A percentile compares a stretch with the other conserved stretches of the same genome.
Evolutionary conservation across 202 grass and related monocot genomes (phyloP).

Genomic region (Panicum hallii): DNA sequence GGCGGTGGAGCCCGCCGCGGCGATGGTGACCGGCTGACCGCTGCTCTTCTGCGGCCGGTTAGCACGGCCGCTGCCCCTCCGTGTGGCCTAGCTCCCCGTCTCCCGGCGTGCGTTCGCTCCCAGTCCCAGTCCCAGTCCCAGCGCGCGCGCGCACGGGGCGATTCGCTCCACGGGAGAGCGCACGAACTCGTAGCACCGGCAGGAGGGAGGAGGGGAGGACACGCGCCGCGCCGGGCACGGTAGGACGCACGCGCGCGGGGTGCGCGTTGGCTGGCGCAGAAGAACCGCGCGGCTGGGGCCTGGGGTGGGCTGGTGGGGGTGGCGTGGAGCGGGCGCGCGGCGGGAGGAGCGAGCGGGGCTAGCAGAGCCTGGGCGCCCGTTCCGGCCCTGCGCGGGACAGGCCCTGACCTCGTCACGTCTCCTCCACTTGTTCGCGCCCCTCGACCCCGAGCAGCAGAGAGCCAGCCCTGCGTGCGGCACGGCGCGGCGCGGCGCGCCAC

Average conservation of each 20-base stretch:
- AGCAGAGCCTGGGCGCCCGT: constrained; percentile 11
- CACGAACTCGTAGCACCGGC: neutral
- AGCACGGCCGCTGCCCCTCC: neutral
- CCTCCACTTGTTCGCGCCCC: constrained; percentile 1
- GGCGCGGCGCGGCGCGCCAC: neutral
- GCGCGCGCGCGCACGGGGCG: no score
- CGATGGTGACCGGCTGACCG: neutral
- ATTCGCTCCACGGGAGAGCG: no score
- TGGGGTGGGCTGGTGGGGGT: neutral
- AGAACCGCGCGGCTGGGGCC: neutral
- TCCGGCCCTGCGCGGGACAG: constrained; percentile 46
- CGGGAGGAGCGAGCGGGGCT: neutral
- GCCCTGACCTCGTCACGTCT: constrained; percentile 32
- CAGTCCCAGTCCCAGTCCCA: no score
- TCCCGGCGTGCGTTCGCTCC: neutral
- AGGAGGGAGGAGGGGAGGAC: neutral
- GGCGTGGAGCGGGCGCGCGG: neutral
- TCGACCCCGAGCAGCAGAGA: neutral
- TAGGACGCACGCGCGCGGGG: no score
- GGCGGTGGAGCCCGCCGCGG: constrained; percentile 12
- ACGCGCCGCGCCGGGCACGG: no score
- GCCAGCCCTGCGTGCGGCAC: neutral
- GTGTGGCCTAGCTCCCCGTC: neutral
- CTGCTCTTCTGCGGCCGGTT: neutral
- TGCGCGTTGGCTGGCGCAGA: neutral